Base-by-base conservation (phyloP, 2,329 filamentous ascomycete genomes). In the Stachybotrys chlorohalonatus region DNA sequence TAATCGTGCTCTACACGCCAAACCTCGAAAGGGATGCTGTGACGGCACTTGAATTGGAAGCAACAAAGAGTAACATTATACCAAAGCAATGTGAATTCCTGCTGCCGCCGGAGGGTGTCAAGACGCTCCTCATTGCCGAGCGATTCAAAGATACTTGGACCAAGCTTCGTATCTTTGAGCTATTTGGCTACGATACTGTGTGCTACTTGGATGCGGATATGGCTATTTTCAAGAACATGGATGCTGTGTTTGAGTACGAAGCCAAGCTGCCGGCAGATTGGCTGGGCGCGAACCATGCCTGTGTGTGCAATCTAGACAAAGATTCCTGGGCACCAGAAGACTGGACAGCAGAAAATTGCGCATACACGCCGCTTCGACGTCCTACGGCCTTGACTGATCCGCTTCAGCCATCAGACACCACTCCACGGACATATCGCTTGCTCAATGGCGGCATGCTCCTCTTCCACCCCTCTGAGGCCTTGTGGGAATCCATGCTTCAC, bases 361-460 rank as follows among this genome's bases (percentile, higher is more conserved):
- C 60, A 5, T 62, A 62, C 16, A 62, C 60, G 30, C 59, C 59
- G 1, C 42, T 62, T 4, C 32, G 36, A 2, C 60, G 60, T 42
- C 59, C 59, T 1, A 49, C 13, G 0, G 60, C 58, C 2, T 55
- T 62, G 1, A 52, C 13, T 1, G 47, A 56, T 3, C 52, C 58
- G 2, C n/a, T 56, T 0, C 60, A 62, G 8, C 59, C 60, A 0
- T 39, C 53, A 3, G 17, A 31, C 5, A 36, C 45, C 8, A 55
- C 42, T 11, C 54, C 51, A 5, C 36, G 32, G 5, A 58, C 60
- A 0, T 54, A 61, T 11, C 53, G 55, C 30, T 55, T 62, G 13
- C 59, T 62, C 16, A 62, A 62, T 15, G 57, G 60, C 5, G 60
- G 60, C 1, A 60, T 62, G 59, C 59, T 62, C 31, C 61, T 62